Evolutionary conservation across 1,284 basidiomycete species (phyloP).

Genomic region (Sporisorium graminicola): DNA sequence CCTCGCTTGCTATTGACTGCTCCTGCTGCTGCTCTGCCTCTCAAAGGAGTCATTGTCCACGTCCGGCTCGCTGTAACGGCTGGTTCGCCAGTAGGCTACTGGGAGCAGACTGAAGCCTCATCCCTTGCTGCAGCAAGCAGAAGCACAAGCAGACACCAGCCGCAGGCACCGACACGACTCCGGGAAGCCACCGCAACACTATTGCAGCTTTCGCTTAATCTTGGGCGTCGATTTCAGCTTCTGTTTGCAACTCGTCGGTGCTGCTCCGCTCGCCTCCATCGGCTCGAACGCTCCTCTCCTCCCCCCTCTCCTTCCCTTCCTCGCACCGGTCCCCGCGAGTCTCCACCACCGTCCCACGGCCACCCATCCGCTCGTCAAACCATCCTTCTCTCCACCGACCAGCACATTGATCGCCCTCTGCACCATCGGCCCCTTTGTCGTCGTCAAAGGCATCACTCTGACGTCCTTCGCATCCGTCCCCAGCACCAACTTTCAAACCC

Average conservation of each 20-base stretch:
- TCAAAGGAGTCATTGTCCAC: too few relatives aligned
- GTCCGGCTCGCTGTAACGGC: background rate
- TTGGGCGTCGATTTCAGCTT: background rate
- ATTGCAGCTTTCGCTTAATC: background rate
- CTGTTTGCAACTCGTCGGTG: background rate
- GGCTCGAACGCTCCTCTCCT: background rate
- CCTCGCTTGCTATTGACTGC: background rate
- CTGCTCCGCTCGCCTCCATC: background rate
- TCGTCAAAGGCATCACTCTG: background rate
- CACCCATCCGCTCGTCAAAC: background rate
- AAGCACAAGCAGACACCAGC: background rate
- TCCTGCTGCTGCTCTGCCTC: background rate
- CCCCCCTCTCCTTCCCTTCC: background rate
- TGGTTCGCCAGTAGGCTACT: background rate
- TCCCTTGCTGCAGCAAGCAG: too few relatives aligned
- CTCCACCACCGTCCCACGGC: conserved; percentile 1
- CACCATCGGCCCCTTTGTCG: background rate
- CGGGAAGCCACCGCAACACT: too few relatives aligned
- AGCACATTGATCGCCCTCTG: background rate
- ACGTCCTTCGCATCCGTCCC: background rate
- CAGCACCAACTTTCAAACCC: background rate
- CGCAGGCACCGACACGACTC: background rate
- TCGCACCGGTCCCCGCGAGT: background rate
- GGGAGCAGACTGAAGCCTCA: background rate
- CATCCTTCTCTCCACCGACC: background rate